Evolutionary conservation across 192 early-diverging fungal species (phyloP).

Genomic region (Coemansia sp.): DNA sequence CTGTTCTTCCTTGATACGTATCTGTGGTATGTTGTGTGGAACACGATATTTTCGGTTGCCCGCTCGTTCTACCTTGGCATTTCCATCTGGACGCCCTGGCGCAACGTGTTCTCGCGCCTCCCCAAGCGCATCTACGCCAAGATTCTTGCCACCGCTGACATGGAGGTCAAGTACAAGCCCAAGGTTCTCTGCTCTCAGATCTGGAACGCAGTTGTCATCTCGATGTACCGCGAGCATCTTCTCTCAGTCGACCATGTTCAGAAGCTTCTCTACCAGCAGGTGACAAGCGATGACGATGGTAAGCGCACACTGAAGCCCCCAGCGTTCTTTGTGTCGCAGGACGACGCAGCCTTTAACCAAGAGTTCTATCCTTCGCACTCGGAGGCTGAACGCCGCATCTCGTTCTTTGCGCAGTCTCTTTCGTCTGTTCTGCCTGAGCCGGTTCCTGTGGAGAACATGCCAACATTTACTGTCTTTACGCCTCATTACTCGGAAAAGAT

Average conservation of each 20-base stretch:
- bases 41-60: slow-evolving; percentile 75
- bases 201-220: slow-evolving; percentile 83
- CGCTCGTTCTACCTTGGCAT: slow-evolving; percentile 76
- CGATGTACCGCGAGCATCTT: slow-evolving; percentile 81
- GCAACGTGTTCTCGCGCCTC: slow-evolving; percentile 74
- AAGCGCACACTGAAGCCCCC: slow-evolving; percentile 71
- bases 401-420: slow-evolving; percentile 85
- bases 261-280: slow-evolving; percentile 73
- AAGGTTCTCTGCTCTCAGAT: slow-evolving; percentile 78
- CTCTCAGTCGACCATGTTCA: slow-evolving; percentile 75
- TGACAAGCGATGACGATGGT: slow-evolving; percentile 64
- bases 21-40: slow-evolving; percentile 87
- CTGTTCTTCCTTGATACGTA: slow-evolving; percentile 86
- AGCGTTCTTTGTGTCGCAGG: slow-evolving; percentile 74
- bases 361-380: slow-evolving; percentile 73
- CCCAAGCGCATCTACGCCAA: slow-evolving; percentile 82
- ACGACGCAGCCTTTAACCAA: slow-evolving; percentile 69
- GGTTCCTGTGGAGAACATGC: slow-evolving; percentile 79
- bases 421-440: slow-evolving; percentile 79
- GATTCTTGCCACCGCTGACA: slow-evolving; percentile 68
- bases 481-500: slow-evolving; percentile 89
- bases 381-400: slow-evolving; percentile 81
- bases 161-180: slow-evolving; percentile 77
- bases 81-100: slow-evolving; percentile 82
- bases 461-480: slow-evolving; percentile 79